Base-by-base conservation (phyloP, 2,329 filamentous ascomycete genomes). In the Beauveria varroae region DNA sequence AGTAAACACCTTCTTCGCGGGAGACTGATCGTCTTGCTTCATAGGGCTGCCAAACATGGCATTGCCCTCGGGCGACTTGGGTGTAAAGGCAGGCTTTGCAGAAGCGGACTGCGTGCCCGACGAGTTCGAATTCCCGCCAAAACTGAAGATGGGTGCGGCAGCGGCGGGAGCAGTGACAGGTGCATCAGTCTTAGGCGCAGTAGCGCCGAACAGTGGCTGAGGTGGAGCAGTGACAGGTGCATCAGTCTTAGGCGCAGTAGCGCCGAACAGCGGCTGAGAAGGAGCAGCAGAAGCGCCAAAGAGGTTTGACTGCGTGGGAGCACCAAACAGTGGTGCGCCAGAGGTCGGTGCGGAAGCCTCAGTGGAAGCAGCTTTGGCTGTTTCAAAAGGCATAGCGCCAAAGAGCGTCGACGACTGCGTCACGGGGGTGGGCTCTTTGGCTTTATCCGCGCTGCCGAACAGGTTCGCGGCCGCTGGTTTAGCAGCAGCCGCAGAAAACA, bases 31-130 rank as follows among this genome's bases (percentile, higher is more conserved):
- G 61, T 78, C 74, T 62, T 80, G 74, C 64, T 79, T 78, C 67
- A 80, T 75, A 18, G 74, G 74, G 57, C 75, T 77, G 37, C 74
- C 74, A 65, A 81, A 79, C 63, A 74, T 61, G 22, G 71, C 67
- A 30, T 22, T 3, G 68, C 59, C 5, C 34, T 71, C 63, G 5
- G 72, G 70, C 30, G 75, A 74, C 62, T 73, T 74, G 30, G 73
- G 70, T 9, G 71, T 66, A 59, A 79, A 79, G 16, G 76, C 64
- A 16, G 76, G 72, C 65, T 76, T 77, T 16, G 69, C 55, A 22
- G 67, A 58, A 3, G 66, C 57, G 5, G 71, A 60, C 12, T 68
- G 65, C 16, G 67, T 64, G 51, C 67, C 65, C 24, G 67, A 69
- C 44, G 72, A 72, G 2, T 68, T 62, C 57, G 72, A 72, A 53